Evolutionary conservation across 2,329 filamentous ascomycete species (phyloP).

Genomic region (Helminthosporium solani): DNA sequence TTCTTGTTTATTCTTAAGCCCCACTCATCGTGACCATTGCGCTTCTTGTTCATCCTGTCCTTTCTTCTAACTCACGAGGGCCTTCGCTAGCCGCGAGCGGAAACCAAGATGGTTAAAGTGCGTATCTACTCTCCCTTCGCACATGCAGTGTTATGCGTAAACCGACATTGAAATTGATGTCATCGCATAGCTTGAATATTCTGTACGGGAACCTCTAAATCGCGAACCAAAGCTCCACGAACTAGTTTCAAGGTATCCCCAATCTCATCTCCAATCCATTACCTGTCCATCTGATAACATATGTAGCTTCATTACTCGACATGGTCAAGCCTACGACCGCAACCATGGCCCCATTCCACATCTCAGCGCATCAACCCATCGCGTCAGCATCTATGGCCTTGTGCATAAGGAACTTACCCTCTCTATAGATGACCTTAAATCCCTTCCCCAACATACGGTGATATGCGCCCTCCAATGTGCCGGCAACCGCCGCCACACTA

Average conservation of each 20-base stretch:
- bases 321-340: slow-evolving; percentile 55
- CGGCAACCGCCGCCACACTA: slow-evolving; percentile 61
- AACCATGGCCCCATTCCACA: slow-evolving; percentile 58
- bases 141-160: no score
- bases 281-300: neutral
- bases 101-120: no score
- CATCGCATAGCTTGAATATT: slow-evolving; percentile 40
- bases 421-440: slow-evolving; percentile 49
- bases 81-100: no score
- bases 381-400: slow-evolving; percentile 52
- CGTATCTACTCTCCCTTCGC: no score
- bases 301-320: slow-evolving; percentile 50
- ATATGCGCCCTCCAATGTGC: slow-evolving; percentile 61
- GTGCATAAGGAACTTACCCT: slow-evolving; percentile 49
- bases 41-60: no score
- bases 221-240: slow-evolving; percentile 49
- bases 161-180: slow-evolving; percentile 17
- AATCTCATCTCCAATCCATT: neutral
- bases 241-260: slow-evolving; percentile 45
- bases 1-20: no score
- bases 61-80: no score
- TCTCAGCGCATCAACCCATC: slow-evolving; percentile 44
- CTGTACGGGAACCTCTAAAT: slow-evolving; percentile 50
- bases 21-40: no score
- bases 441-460: slow-evolving; percentile 56